Conservation (phyloP, 2,329 filamentous ascomycete genomes). For the Aspergillus udagawae region DNA sequence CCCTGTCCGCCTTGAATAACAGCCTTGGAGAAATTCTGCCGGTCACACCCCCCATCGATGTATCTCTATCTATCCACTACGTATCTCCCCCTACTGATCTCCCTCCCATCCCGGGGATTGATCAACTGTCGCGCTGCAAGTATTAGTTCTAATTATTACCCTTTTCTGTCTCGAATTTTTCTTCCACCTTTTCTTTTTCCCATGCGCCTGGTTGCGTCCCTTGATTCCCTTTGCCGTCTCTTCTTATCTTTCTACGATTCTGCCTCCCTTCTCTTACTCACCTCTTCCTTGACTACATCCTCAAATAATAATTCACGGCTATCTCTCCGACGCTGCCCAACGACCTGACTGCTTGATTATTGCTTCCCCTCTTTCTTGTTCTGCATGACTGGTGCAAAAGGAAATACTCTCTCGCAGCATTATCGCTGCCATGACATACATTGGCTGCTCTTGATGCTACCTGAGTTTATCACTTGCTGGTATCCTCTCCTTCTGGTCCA, state of each 20-base stretch:
- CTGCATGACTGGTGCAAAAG: constrained; percentile 9
- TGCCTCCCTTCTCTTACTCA: constrained; percentile 3
- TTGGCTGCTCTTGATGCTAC: constrained; percentile 18
- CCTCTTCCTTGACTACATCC: not conserved
- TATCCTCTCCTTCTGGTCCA: not conserved
- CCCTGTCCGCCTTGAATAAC: not conserved
- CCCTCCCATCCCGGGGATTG: not conserved
- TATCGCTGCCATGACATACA: constrained; percentile 23
- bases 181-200: not conserved
- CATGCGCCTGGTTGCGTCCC: not conserved
- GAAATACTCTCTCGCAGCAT: constrained; percentile 14
- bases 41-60: not conserved
- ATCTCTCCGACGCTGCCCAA: constrained; percentile 18
- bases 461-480: constrained; percentile 4
- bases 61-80: not conserved
- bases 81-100: no score
- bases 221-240: constrained; percentile 2
- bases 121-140: not conserved
- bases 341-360: constrained; percentile 12
- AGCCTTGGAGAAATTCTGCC: not conserved
- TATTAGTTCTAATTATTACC: not conserved
- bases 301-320: not conserved
- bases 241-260: constrained; percentile 4
- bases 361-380: constrained; percentile 6
- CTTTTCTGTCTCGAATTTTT: constrained; percentile 3